phyloP scores from a whole-genome alignment of 176 grass and related monocot genomes.

The Tillandsia leiboldiana region DNA sequence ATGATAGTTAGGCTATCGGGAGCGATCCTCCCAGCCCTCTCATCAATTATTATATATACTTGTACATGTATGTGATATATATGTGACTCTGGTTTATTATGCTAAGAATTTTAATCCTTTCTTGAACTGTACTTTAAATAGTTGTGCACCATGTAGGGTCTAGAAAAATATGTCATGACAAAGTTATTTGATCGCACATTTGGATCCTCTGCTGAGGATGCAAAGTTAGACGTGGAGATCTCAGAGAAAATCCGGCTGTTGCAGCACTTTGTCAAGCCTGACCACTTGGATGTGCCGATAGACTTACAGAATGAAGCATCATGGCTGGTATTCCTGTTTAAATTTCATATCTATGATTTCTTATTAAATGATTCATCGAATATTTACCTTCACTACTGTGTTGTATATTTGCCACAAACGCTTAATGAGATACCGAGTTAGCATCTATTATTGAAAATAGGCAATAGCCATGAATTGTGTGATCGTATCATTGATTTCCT shows the following conservation, averaged over 20 bases:
- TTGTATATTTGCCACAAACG: not conserved
- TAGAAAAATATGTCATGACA: conserved; percentile 91
- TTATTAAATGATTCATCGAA: not conserved
- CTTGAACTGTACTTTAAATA: not conserved
- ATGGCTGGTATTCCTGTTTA: conserved; percentile 49
- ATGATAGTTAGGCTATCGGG: too few relatives aligned
- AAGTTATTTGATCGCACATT: conserved; percentile 74
- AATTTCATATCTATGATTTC: not conserved
- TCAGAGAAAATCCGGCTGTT: conserved; percentile 59
- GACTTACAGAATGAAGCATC: conserved; percentile 65
- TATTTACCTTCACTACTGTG: not conserved
- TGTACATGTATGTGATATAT: not conserved
- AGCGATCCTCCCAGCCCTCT: too few relatives aligned
- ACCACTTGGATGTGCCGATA: conserved; percentile 85
- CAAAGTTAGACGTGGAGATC: conserved; percentile 34
- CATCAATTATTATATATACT: too few relatives aligned
- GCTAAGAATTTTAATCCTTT: not conserved
- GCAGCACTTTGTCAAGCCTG: conserved; percentile 76
- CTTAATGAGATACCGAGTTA: not conserved
- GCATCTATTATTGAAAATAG: not conserved
- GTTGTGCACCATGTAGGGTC: conserved; percentile 28
- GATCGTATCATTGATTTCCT: not conserved
- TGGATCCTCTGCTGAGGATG: conserved; percentile 44
- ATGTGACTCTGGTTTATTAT: not conserved
- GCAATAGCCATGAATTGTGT: not conserved